Evolutionary conservation across 805 yeast genomes (phyloP).

Genomic region (Sugiyamaella mastotermitis): DNA sequence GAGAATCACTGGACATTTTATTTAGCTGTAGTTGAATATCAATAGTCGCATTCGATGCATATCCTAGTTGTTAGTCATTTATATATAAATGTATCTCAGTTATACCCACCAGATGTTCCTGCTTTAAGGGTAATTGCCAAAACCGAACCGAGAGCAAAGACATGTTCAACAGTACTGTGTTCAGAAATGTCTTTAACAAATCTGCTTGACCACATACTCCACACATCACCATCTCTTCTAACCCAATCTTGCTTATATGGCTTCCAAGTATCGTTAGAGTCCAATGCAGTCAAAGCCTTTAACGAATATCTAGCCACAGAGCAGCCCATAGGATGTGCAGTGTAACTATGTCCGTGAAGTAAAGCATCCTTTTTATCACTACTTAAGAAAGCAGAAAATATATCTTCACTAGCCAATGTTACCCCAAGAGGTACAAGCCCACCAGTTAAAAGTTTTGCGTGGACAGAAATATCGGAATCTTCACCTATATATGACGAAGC

Average conservation of each 20-base stretch:
- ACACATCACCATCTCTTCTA: slow-evolving; percentile 6
- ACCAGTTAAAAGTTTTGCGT: slow-evolving; percentile 25
- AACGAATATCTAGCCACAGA: slow-evolving; percentile 19
- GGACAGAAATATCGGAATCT: slow-evolving; percentile 23
- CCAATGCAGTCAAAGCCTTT: slow-evolving; percentile 10
- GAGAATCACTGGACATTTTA: slow-evolving; percentile 7
- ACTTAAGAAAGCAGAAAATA: slow-evolving; percentile 21
- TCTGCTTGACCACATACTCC: slow-evolving; percentile 21
- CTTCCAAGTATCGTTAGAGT: slow-evolving; percentile 12
- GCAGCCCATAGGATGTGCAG: slow-evolving; percentile 26
- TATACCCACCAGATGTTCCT: slow-evolving; percentile 1
- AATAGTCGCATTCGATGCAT: slow-evolving; percentile 17
- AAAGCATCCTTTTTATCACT: slow-evolving; percentile 21
- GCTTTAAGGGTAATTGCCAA: slow-evolving; percentile 19
- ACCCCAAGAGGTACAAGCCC: slow-evolving; percentile 23
- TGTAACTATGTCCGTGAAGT: slow-evolving; percentile 25
- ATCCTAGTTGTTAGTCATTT: slow-evolving; percentile 11
- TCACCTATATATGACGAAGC: slow-evolving; percentile 16
- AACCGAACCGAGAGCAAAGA: slow-evolving; percentile 21
- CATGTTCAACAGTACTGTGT: slow-evolving; percentile 13
- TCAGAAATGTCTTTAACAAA: slow-evolving; percentile 15
- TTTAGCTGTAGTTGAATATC: too few species aligned
- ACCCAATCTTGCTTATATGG: slow-evolving; percentile 15
- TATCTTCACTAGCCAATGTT: slow-evolving; percentile 20
- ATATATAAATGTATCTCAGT: slow-evolving; percentile 1